Percentiles rank a stretch among this genome's conserved stretches.
These are phyloP conservation scores for Penicillium canescens DNA, from an alignment of 495 filamentous ascomycete species.

Conservation along the genomic window DNA sequence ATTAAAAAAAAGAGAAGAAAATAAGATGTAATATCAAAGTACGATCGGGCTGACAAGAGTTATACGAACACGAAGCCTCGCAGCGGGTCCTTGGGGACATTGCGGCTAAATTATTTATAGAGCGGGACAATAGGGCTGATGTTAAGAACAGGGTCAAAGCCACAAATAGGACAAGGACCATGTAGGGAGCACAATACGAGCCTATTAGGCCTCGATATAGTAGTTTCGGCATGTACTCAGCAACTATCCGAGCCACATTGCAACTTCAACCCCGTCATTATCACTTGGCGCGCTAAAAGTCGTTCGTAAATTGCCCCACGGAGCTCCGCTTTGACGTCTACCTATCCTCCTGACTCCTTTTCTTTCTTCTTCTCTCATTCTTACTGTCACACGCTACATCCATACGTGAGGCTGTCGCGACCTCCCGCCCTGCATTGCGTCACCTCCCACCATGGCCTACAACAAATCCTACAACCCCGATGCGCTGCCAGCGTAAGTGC, in stretches of 20 bases:
- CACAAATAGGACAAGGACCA: too few relatives aligned
- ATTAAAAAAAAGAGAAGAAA: too few relatives aligned
- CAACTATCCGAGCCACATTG: not conserved
- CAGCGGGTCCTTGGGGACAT: too few relatives aligned
- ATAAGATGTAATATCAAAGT: too few relatives aligned
- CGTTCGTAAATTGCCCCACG: constrained; percentile 25
- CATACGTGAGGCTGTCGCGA: not conserved
- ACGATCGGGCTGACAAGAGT: too few relatives aligned
- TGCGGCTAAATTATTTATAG: too few relatives aligned
- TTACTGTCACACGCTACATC: not conserved
- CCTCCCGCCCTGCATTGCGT: constrained; percentile 18
- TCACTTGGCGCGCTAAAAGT: constrained; percentile 14
- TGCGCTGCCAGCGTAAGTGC: constrained; percentile 89
- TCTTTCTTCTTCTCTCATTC: not conserved
- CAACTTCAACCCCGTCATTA: not conserved
- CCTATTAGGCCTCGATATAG: too few relatives aligned
- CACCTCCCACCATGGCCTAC: constrained; percentile 76
- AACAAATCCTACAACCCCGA: constrained; percentile 93
- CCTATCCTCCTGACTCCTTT: constrained; percentile 8
- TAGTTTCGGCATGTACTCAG: too few relatives aligned
- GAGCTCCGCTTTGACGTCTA: constrained; percentile 24
- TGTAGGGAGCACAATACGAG: too few relatives aligned
- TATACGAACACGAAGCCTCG: too few relatives aligned
- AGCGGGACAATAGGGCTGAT: too few relatives aligned
- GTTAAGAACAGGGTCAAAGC: too few relatives aligned